Percentiles rank a stretch among this genome's conserved stretches.
phyloP scores from a whole-genome alignment of 2,329 filamentous ascomycete genomes.

The Grosmannia serpens region DNA sequence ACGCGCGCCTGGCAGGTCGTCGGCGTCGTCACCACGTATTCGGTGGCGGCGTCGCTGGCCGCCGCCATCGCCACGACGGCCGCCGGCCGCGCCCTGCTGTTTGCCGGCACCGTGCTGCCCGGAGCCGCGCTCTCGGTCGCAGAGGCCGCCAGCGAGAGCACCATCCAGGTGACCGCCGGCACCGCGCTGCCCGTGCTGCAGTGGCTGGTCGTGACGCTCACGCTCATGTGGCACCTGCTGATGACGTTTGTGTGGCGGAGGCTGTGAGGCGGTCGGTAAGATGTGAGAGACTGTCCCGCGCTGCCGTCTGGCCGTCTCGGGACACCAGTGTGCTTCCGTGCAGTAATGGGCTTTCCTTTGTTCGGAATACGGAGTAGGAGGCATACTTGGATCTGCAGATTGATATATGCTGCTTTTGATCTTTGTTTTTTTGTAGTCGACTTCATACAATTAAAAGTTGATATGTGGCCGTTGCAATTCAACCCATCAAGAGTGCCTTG shows the following conservation, averaged over 20 bases:
- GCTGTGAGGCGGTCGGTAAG: no score
- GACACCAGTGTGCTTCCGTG: no score
- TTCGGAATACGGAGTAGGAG: no score
- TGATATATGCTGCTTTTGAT: no score
- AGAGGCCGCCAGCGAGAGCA: neutral
- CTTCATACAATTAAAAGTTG: no score
- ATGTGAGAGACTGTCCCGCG: no score
- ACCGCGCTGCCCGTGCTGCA: slow-evolving; percentile 11
- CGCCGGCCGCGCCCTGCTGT: slow-evolving; percentile 12
- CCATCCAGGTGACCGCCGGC: slow-evolving; percentile 5
- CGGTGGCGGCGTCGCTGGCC: slow-evolving; percentile 7
- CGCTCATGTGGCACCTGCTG: slow-evolving; percentile 11
- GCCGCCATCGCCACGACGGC: slow-evolving; percentile 10
- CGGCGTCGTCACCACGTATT: slow-evolving; percentile 8
- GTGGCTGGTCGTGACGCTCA: slow-evolving; percentile 12
- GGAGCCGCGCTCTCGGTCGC: neutral
- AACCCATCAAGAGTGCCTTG: no score
- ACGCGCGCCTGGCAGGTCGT: slow-evolving; percentile 4
- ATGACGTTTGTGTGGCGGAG: slow-evolving; percentile 7
- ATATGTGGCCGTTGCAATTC: no score
- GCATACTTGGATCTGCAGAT: no score
- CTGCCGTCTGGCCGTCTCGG: no score
- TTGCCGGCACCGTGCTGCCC: slow-evolving; percentile 9
- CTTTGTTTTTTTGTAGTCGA: no score
- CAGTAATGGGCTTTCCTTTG: no score